Conservation (phyloP, 352 stramenopile species). For the Globisporangium nunn region DNA sequence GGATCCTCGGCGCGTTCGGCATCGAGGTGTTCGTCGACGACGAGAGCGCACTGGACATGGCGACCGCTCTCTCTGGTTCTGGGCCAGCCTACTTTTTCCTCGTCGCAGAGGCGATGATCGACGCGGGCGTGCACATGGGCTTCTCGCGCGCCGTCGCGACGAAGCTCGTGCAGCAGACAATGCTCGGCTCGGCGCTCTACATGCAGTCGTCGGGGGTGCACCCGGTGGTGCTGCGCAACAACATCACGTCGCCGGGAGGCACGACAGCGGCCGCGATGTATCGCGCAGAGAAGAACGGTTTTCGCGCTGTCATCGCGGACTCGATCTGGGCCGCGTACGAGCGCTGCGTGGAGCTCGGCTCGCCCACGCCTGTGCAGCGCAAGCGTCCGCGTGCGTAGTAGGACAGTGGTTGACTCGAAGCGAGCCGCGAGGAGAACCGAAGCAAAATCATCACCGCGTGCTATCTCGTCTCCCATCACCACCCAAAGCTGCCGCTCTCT, state of each 20-base stretch:
- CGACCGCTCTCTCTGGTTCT: slow-evolving; percentile 90
- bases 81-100: slow-evolving; percentile 96
- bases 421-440: too few species aligned
- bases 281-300: slow-evolving; percentile 93
- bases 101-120: slow-evolving; percentile 94
- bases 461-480: too few species aligned
- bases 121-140: slow-evolving; percentile 93
- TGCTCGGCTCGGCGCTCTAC: slow-evolving; percentile 91
- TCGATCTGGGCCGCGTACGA: slow-evolving; percentile 96
- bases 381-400: slow-evolving; percentile 54
- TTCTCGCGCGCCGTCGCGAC: slow-evolving; percentile 90
- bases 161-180: slow-evolving; percentile 93
- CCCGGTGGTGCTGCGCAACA: slow-evolving; percentile 90
- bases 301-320: slow-evolving; percentile 90
- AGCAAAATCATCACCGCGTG: too few species aligned
- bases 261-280: slow-evolving; percentile 94
- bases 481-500: too few species aligned
- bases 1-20: slow-evolving; percentile 87
- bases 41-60: slow-evolving; percentile 93
- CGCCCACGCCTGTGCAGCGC: slow-evolving; percentile 55
- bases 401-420: too few species aligned
- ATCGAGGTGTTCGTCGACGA: slow-evolving; percentile 92
- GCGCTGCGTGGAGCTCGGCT: slow-evolving; percentile 91
- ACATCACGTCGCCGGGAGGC: slow-evolving; percentile 91
- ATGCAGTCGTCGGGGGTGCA: slow-evolving; percentile 89